Conservation (phyloP, 1,284 basidiomycete genomes). For the Mycosarcoma maydis region DNA sequence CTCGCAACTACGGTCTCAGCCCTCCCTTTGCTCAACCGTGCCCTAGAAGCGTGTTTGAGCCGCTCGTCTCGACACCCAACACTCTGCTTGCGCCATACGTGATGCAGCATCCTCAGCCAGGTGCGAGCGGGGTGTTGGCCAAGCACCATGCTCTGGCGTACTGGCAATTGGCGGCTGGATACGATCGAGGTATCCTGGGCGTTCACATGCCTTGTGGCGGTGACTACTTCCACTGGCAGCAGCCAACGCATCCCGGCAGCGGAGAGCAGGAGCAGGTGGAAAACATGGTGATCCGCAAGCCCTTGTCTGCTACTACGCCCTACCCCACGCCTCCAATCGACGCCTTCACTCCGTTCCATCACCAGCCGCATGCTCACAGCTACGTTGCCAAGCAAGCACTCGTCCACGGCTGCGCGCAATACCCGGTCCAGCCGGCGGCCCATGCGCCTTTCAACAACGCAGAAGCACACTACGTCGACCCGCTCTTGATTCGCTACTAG, state of each 20-base stretch:
- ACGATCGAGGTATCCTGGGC: slow-evolving; percentile 48
- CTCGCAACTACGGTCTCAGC: slow-evolving; percentile 38
- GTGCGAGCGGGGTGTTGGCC: slow-evolving; percentile 11
- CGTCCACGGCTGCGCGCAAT: slow-evolving; percentile 11
- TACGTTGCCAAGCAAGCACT: slow-evolving; percentile 21
- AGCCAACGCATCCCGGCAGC: slow-evolving; percentile 8
- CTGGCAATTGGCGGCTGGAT: slow-evolving; percentile 47
- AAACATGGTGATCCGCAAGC: slow-evolving; percentile 22
- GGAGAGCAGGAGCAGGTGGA: slow-evolving; percentile 11
- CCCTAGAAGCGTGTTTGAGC: slow-evolving; percentile 46
- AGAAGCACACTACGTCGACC: slow-evolving; percentile 42
- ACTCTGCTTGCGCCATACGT: slow-evolving; percentile 44
- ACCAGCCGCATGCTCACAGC: slow-evolving; percentile 1
- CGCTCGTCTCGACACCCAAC: slow-evolving; percentile 49
- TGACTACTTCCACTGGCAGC: slow-evolving; percentile 48
- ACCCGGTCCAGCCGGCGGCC: slow-evolving; percentile 22
- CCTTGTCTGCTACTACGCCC: slow-evolving; percentile 31
- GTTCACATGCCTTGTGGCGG: slow-evolving; percentile 45
- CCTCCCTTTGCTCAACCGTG: slow-evolving; percentile 45
- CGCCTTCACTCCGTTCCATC: slow-evolving; percentile 29
- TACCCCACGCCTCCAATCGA: slow-evolving; percentile 48
- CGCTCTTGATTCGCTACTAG: slow-evolving; percentile 45
- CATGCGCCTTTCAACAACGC: slow-evolving; percentile 54
- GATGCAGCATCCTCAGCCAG: slow-evolving; percentile 29
- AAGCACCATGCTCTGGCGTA: slow-evolving; percentile 46